Evolutionary conservation across 2,329 filamentous ascomycete genomes (phyloP).

Genomic region (Hypoxylon sp.): DNA sequence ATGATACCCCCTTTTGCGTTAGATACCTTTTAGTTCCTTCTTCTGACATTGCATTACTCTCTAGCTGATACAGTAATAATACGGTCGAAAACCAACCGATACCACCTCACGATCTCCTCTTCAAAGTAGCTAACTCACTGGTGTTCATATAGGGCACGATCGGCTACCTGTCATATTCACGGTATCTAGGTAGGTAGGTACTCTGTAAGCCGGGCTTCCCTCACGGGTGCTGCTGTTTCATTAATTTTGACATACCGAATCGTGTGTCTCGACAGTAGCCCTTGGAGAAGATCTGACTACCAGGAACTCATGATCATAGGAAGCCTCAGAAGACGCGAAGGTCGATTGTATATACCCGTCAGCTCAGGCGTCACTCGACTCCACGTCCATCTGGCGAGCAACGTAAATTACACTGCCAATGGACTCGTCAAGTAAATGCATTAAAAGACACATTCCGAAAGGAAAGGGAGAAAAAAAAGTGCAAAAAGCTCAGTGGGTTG

Average conservation of each 20-base stretch:
- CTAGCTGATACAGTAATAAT: background rate
- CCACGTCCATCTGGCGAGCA: background rate
- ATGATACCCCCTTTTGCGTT: background rate
- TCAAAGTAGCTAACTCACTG: background rate
- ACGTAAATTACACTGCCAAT: background rate
- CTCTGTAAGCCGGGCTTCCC: too few species aligned
- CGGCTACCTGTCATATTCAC: background rate
- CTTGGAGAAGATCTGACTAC: background rate
- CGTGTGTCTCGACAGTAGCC: background rate
- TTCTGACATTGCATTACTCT: background rate
- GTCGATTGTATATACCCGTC: too few species aligned
- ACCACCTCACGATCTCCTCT: background rate
- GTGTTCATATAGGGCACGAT: background rate
- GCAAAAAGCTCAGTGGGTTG: slow-evolving; percentile 3
- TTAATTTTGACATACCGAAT: too few species aligned
- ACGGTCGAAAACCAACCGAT: background rate
- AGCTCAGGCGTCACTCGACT: background rate
- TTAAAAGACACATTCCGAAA: too few species aligned
- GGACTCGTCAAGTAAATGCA: background rate
- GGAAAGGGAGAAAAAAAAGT: background rate
- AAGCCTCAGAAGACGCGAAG: too few species aligned
- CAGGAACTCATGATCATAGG: too few species aligned
- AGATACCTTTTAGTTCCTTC: background rate
- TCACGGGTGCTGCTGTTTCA: too few species aligned
- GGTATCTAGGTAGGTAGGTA: too few species aligned